Base-by-base conservation (phyloP, 768 basidiomycete species). In the Calocybe gangraenosa region DNA sequence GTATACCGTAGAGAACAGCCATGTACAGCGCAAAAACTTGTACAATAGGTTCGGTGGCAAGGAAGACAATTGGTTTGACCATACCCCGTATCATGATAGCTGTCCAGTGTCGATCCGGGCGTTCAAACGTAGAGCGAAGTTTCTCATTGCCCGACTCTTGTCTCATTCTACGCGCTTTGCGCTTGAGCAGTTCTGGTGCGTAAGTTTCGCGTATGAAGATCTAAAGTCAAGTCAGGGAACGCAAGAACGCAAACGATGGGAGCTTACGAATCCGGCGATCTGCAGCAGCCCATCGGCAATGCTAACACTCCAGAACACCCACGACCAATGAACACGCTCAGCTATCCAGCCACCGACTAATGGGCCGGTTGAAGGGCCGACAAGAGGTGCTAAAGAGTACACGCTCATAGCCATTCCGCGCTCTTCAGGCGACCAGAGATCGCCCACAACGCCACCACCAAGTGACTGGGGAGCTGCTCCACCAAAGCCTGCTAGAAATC, bases 401-500 rank as follows among this genome's bases (percentile, higher is more conserved):
- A 81, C 31, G 7, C 76, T 69, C 44, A 78, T 68, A 0, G 78
- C 78, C 57, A 71, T 61, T 10, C 72, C 79, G 31, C 78, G 65
- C 42, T 78, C 71, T 47, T 78, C 71, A n/a, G 74, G 55, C 9
- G 60, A 61, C 72, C 74, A 80, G 25, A 75, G 63, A 48, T 80
- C 78, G 1, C 72, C 71, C 3, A 80, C 58, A 13, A 78, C 66
- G 3, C 76, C 82, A 4, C 80, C 81, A 32, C 81, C 81, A 14
- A 82, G 67, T 10, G 74, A 66, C n/a, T 81, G 68, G 10, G 82
- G 80, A 2, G 82, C 82, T 32, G 75, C 74, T 1, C 82, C 83
- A 32, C 84, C 83, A 10, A 85, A 61, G 11, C 83, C 82, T 2
- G 81, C 68, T 2, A 84, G 60, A 54, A 84, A 81, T 7, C 82